Conservation (phyloP, 1,284 basidiomycete species). For the Moesziomyces aphidis region DNA sequence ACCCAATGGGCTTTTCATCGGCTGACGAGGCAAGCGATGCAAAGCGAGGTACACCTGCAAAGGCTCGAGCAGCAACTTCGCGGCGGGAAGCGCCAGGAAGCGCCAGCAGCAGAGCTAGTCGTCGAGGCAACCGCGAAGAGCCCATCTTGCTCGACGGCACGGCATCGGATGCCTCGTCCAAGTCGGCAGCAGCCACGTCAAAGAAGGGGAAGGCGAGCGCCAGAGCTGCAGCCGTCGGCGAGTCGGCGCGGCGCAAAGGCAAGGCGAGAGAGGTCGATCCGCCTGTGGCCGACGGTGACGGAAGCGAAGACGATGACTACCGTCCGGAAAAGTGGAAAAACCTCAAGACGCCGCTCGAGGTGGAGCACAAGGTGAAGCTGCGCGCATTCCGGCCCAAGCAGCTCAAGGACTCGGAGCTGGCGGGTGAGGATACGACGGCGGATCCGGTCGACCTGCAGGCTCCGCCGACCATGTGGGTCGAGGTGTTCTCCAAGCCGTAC, state of each 20-base stretch:
- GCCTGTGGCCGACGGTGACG: slow-evolving; percentile 2
- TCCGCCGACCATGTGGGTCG: slow-evolving; percentile 97
- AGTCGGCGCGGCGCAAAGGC: slow-evolving; percentile 20
- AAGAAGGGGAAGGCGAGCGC: background rate
- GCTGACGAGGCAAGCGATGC: slow-evolving; percentile 17
- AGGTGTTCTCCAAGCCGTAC: slow-evolving; percentile 93
- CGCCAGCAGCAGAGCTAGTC: slow-evolving; percentile 3
- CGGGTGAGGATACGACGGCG: slow-evolving; percentile 47
- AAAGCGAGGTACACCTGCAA: background rate
- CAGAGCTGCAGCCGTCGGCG: background rate
- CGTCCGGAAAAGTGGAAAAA: slow-evolving; percentile 51
- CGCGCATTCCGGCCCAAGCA: slow-evolving; percentile 44
- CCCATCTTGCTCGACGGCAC: slow-evolving; percentile 27
- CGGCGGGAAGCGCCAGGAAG: slow-evolving; percentile 19
- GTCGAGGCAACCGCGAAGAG: slow-evolving; percentile 13
- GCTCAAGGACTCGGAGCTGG: slow-evolving; percentile 50
- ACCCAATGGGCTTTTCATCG: slow-evolving; percentile 21
- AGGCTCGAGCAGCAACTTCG: background rate
- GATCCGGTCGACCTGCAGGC: slow-evolving; percentile 65
- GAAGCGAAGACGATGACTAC: slow-evolving; percentile 36
- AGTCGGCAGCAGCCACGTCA: background rate
- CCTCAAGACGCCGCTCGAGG: slow-evolving; percentile 46
- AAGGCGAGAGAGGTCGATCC: slow-evolving; percentile 27
- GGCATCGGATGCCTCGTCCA: slow-evolving; percentile 21
- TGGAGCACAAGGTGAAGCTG: slow-evolving; percentile 51